Base-by-base conservation (phyloP, 305 asterid species). In the Rubia peregrina region DNA sequence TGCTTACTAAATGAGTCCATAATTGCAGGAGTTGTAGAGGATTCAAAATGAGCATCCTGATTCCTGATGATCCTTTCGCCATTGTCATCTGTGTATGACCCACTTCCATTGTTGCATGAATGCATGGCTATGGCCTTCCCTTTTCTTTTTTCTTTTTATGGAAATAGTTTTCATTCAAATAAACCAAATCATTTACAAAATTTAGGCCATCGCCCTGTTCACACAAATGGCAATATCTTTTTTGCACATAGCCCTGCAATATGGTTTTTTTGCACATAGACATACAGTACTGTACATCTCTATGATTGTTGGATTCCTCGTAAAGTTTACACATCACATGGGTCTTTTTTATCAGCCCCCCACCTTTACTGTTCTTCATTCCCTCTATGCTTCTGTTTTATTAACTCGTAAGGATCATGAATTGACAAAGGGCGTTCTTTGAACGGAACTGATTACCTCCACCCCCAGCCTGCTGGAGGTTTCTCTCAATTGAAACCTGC, bases 1-100 rank as follows among this genome's bases (percentile, higher is more conserved):
- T 36, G 5, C 43, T 41, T 30, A 62, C 49, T 48, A 48, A 48
- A 17, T 68, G 38, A 71, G 13, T 40, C 49, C 10, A 44, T 2
- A 41, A 49, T 69, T 73, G 62, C 79, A 92, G 96, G 98, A 93
- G 77, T 89, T 87, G 61, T 73, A 83, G 74, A 88, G 95, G 81
- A 91, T 93, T 51, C 78, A 83, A 72, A 73, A 66, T 51, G 96
- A 89, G 46, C 97, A 93, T 77, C 84, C 77, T 1, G 4, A 30
- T 30, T 30, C 36, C 36, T 30, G 96, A 93, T 67, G 98, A 93
- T 80, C 73, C 89, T 42, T 83, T 71, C 19, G 94, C 92, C 22
- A 83, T 93, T 41, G 62, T 61, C 26, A 93, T 24, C 26, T 24
- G 26, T 24, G 10, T 53, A 13, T 49, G 38, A 5, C 14, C 48